Evolutionary conservation across 148 eudicot species (phyloP).

Genomic region (Amaranthus palmeri): DNA sequence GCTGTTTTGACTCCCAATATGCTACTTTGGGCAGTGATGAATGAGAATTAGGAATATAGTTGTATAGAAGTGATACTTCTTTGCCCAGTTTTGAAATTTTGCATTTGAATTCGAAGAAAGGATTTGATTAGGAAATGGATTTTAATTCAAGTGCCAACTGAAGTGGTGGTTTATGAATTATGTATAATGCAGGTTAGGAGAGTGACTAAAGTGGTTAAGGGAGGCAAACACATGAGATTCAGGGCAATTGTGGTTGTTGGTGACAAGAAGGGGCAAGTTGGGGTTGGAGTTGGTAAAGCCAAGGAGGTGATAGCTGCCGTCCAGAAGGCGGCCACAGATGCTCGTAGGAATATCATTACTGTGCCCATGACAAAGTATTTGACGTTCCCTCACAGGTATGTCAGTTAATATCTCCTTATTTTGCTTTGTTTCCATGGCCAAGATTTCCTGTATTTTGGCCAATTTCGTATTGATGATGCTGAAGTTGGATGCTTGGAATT

Average conservation of each 20-base stretch:
- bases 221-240: slow-evolving; percentile 86
- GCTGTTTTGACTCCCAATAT: not conserved
- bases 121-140: not conserved
- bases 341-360: slow-evolving; percentile 61
- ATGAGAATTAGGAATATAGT: not conserved
- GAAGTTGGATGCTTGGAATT: not conserved
- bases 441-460: not conserved
- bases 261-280: slow-evolving; percentile 81
- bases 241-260: slow-evolving; percentile 92
- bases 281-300: slow-evolving; percentile 91
- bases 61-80: not conserved
- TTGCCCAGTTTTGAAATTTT: not conserved
- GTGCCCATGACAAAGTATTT: slow-evolving; percentile 83
- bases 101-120: not conserved
- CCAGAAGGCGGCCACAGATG: slow-evolving; percentile 73
- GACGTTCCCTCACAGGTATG: slow-evolving; percentile 90
- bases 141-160: not conserved
- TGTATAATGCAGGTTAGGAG: slow-evolving; percentile 74
- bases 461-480: not conserved
- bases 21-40: not conserved
- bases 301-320: slow-evolving; percentile 74
- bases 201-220: slow-evolving; percentile 92
- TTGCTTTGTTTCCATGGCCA: not conserved
- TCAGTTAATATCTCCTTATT: not conserved
- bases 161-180: not conserved